Evolutionary conservation across 1,284 basidiomycete species (phyloP), one percentile per base, ranked within the genome.

Genomic region (Leccinum holopus): DNA sequence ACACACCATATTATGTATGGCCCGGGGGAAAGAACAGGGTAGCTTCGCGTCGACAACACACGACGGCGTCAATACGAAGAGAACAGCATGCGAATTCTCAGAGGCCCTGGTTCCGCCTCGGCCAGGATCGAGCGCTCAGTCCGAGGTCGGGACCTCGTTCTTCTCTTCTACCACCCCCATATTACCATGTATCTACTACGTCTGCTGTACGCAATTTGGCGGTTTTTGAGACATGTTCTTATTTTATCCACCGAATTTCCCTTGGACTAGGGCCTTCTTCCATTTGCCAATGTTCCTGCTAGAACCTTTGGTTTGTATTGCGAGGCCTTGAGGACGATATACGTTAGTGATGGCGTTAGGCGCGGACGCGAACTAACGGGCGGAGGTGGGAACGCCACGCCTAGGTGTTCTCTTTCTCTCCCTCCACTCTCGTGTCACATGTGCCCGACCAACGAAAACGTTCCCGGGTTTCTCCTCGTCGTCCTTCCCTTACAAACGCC

Each of bases 301-400:
- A 21, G 44, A 47, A 21, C 10, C 1, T 11, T 6, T 47, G 18
- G 18, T 47, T 47, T 18, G 18, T 21, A 12, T 47, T 21, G 18
- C n/a, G 41, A 47, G n/a, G 44, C 18, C 18, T 18, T 11, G 44
- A 41, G 39, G 39, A n/a, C 41, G 10, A 44, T 18, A 47, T 21
- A 47, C 18, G 44, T 47, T 47, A 47, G 16, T n/a, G 44, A 62
- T 60, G 21, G 57, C 18, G 44, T 64, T 21, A 2, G 11, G 39
- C 41, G 44, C 44, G 44, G 44, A 18, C n/a, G 44, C 44, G 10
- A 47, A 47, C 44, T 44, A 18, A 44, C 41, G 1, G 3, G n/a
- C 41, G n/a, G 10, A 18, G 63, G 64, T 64, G 63, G 54, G 64
- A 66, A 47, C 0, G 59, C 25, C 53, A 8, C 8, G 11, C 44